Conservation (phyloP, 1,284 basidiomycete species). For the Ceratorhiza oryzae-sativae region DNA sequence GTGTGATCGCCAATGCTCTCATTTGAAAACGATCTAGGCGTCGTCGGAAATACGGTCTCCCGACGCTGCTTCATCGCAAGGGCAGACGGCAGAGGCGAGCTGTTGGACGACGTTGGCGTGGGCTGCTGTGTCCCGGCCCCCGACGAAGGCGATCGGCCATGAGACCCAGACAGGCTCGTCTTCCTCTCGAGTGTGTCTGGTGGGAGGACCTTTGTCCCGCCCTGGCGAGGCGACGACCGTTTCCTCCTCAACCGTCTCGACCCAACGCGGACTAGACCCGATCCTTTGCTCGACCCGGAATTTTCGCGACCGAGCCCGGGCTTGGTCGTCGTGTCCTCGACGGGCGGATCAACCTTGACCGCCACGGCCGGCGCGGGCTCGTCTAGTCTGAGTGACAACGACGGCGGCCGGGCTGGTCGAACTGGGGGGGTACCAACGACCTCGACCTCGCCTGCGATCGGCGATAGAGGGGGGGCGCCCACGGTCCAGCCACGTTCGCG, state of each 20-base stretch:
- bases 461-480: not conserved
- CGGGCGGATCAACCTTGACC: not conserved
- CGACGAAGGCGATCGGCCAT: not conserved
- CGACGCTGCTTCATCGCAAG: slow-evolving; percentile 24
- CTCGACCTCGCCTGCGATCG: slow-evolving; percentile 4
- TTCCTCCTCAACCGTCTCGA: slow-evolving; percentile 12
- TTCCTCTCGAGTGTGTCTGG: not conserved
- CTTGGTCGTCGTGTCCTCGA: not conserved
- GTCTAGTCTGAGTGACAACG: slow-evolving; percentile 1
- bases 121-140: slow-evolving; percentile 19
- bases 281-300: slow-evolving; percentile 23
- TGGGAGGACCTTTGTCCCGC: slow-evolving; percentile 1
- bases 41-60: slow-evolving; percentile 22
- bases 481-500: slow-evolving; percentile 20
- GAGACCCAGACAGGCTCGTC: not conserved
- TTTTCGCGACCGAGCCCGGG: slow-evolving; percentile 1
- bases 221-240: slow-evolving; percentile 26
- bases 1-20: not conserved
- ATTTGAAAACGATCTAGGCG: slow-evolving; percentile 30
- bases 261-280: slow-evolving; percentile 3
- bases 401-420: slow-evolving; percentile 23
- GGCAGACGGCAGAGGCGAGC: not conserved
- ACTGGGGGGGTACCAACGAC: not conserved
- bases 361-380: not conserved
- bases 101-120: slow-evolving; percentile 18